Base-by-base conservation (phyloP, 2,329 filamentous ascomycete genomes). In the Colletotrichum siamense region DNA sequence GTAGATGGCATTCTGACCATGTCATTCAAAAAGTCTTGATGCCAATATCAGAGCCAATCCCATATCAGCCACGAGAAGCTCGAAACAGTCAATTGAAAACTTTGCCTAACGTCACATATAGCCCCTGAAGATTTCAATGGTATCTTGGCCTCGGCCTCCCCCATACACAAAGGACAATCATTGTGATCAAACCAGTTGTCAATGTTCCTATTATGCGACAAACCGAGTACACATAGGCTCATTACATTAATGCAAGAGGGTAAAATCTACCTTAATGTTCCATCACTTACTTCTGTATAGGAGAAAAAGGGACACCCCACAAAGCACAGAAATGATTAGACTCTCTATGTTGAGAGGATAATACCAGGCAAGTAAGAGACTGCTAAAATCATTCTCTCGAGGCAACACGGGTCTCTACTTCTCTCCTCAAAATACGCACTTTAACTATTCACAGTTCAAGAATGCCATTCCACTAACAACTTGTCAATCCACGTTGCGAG, bases 221-320 rank as follows among this genome's bases (percentile, higher is more conserved):
- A n/a, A 44, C 16, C 0, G n/a, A 44, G 8, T n/a, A 44, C 18
- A 18, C 18, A 0, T 10, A 44, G 18, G 8, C 18, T 44, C 5
- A 4, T 2, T 44, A 5, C 18, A 6, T 44, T 6, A 1, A n/a
- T 6, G 18, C 3, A n/a, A 10, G 16, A 0, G 2, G 39, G 39
- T n/a, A 2, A 44, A 4, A 2, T 10, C 16, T 4, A 0, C 8
- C 2, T 9, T 6, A 6, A 0, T 44, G 8, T 44, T 9, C 0
- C 5, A 10, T n/a, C 8, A 5, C 3, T 2, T 18, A 3, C 8
- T 39, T 39, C 36, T 44, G 36, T 8, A 10, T 30, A 6, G 28
- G 28, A 2, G 8, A 30, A 30, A 8, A 3, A 30, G 28, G 28
- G 28, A 30, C 28, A 30, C 7, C 15, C 34, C 15, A 10, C 36